Evolutionary conservation across 805 yeast genomes (phyloP), one percentile per base, ranked within the genome.

Genomic region (Barnettozyma botsteinii): DNA sequence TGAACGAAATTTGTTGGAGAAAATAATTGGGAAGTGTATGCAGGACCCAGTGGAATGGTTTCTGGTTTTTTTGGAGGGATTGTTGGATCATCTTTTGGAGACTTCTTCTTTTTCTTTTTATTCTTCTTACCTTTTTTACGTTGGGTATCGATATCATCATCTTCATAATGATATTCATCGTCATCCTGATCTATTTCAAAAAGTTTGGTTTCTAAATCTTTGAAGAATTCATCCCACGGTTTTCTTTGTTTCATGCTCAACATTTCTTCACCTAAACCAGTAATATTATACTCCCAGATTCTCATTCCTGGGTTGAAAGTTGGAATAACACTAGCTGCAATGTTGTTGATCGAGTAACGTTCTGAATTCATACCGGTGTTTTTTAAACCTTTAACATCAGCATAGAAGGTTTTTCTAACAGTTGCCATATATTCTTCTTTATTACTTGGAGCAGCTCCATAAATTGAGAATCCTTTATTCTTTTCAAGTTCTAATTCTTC

Each of bases 301-400:
- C 95, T 68, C 45, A 86, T 55, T 5, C 88, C 85, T 5, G 96
- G 88, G 49, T 84, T 85, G 62, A 80, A 87, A 0, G 94, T 86
- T 4, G 96, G 95, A 12, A 87, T 75, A 12, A 86, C 77, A 40
- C 89, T 81, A 1, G 88, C 79, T 3, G 79, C 70, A 13, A 86
- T 75, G 53, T 78, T 83, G 0, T 82, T 79, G 37, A 86, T 65
- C 1, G 87, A 68, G 55, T 84, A 86, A 31, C 88, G 63, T 47
- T 81, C 82, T 25, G 70, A 67, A 34, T 57, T 34, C 0, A 43
- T 43, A 4, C 73, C 83, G 14, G 57, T 41, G 11, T 52, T 56
- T 38, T 45, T 49, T 25, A 37, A 38, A 3, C 50, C 51, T 17
- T 55, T 51, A 13, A 51, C 40, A 33, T 51, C 65, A 8, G 77